Conservation (phyloP, 768 basidiomycete species). For the Tremella yokohamensis region DNA sequence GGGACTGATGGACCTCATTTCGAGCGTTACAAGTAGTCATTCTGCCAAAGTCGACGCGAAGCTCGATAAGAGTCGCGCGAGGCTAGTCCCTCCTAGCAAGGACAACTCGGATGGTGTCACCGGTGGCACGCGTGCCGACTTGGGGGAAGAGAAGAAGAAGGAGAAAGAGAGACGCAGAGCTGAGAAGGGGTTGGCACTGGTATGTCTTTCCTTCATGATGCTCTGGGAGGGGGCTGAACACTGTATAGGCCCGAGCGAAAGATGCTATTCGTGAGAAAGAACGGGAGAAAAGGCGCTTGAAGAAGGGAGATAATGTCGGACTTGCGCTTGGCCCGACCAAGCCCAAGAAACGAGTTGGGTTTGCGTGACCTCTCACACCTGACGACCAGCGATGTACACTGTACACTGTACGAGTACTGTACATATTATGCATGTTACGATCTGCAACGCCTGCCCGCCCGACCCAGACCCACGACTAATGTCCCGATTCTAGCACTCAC, state of each 20-base stretch:
- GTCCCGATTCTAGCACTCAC: neutral
- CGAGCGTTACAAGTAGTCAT: neutral
- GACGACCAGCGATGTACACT: neutral
- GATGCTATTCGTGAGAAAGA: conserved; percentile 1
- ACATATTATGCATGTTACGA: neutral
- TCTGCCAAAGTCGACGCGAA: neutral
- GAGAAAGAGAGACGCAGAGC: neutral
- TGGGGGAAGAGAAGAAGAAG: neutral
- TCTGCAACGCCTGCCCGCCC: neutral
- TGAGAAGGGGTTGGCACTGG: neutral
- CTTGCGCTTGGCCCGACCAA: neutral
- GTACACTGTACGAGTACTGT: too few relatives aligned
- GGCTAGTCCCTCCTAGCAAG: neutral
- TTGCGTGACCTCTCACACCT: neutral
- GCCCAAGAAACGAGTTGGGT: conserved; percentile 2
- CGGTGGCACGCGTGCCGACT: neutral
- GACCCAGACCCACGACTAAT: neutral
- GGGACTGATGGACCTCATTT: neutral
- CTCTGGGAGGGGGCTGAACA: neutral
- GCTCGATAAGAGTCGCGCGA: neutral
- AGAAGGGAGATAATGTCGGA: neutral
- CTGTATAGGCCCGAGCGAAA: neutral
- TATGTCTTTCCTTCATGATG: neutral
- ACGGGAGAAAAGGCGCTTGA: neutral
- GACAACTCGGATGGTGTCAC: neutral